Conservation (phyloP, 169 alveolate genomes). For the Cryptosporidium andersoni region DNA sequence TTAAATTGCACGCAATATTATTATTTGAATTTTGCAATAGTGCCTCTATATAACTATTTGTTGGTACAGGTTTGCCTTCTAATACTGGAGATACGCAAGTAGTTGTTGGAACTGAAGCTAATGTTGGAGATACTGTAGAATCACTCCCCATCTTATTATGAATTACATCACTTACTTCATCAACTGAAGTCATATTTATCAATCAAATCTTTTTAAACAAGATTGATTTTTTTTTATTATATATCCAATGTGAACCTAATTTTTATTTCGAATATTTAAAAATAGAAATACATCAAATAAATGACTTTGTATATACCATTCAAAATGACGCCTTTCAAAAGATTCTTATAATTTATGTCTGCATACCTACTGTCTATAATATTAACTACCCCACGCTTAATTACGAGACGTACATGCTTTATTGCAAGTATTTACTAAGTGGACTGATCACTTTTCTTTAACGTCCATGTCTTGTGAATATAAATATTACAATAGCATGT, state of each 20-base stretch:
- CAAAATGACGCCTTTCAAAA: no score
- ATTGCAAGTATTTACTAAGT: conserved; percentile 70
- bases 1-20: neutral
- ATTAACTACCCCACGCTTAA: conserved; percentile 62
- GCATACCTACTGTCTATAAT: conserved; percentile 57
- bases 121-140: conserved; percentile 3
- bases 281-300: no score
- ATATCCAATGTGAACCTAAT: neutral
- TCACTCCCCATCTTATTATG: conserved; percentile 3
- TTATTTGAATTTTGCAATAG: conserved; percentile 9
- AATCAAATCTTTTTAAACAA: neutral
- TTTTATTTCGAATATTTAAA: neutral
- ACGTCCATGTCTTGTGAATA: conserved; percentile 57
- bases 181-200: conserved; percentile 1
- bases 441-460: conserved; percentile 66
- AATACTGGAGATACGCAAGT: conserved; percentile 63
- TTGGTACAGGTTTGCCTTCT: conserved; percentile 19
- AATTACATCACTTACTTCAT: no score
- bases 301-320: no score
- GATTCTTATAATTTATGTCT: conserved; percentile 19
- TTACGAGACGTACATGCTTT: conserved; percentile 72
- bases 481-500: neutral
- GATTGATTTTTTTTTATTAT: conserved; percentile 41
- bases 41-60: conserved; percentile 41
- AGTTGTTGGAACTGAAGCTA: conserved; percentile 36